Evolutionary conservation across 108 stramenopile genomes (phyloP).

Genomic region (Cylindrotheca fusiformis): DNA sequence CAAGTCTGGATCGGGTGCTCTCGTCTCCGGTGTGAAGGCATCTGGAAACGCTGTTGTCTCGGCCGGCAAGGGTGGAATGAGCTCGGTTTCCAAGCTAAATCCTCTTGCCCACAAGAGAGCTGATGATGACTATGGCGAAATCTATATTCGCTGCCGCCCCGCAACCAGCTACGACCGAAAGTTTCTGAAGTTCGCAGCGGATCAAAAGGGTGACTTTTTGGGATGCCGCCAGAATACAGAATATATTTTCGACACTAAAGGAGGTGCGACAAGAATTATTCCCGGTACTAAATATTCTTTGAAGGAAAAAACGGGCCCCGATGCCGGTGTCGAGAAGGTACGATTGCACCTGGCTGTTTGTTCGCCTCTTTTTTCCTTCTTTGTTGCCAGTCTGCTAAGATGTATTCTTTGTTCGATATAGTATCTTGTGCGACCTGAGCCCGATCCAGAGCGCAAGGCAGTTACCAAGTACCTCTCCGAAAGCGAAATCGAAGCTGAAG

Average conservation of each 20-base stretch:
- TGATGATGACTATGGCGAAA: conserved; percentile 32
- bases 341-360: conserved; percentile 2
- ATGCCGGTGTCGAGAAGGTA: conserved; percentile 18
- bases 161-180: conserved; percentile 63
- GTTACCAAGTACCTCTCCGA: conserved; percentile 70
- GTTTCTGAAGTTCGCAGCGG: conserved; percentile 50
- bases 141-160: conserved; percentile 67
- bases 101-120: neutral
- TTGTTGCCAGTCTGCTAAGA: neutral
- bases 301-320: neutral
- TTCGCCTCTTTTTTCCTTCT: neutral
- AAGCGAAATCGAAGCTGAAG: conserved; percentile 50
- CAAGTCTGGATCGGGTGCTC: neutral
- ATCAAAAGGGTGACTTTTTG: conserved; percentile 4
- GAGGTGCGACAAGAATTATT: neutral
- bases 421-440: conserved; percentile 51
- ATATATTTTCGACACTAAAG: neutral
- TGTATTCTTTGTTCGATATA: neutral
- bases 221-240: neutral
- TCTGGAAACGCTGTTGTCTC: neutral
- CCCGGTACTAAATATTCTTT: neutral
- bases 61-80: neutral
- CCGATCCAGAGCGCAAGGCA: conserved; percentile 60
- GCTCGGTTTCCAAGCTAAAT: neutral
- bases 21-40: neutral